Percentiles rank a stretch among this genome's conserved stretches.
Evolutionary conservation across 2,329 filamentous ascomycete genomes (phyloP).

Genomic region (Colletotrichum orbiculare): DNA sequence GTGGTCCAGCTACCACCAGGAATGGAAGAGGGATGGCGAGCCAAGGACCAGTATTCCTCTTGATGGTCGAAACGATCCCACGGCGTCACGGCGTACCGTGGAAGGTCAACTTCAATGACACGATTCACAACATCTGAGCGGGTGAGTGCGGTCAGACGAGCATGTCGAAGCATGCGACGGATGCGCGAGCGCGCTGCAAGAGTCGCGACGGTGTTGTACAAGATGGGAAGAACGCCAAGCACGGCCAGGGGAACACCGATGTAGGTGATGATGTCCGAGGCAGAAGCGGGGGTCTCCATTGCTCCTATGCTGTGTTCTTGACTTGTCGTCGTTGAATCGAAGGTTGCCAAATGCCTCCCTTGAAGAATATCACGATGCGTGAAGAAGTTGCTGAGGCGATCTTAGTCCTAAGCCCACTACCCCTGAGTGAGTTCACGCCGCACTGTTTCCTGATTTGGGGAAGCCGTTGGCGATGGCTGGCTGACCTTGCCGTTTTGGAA

Average conservation of each 20-base stretch:
- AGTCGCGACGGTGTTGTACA: constrained; percentile 73
- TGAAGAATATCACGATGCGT: not conserved
- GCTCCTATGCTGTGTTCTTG: not conserved
- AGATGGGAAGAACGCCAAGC: constrained; percentile 70
- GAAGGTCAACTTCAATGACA: constrained; percentile 74
- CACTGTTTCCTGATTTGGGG: constrained; percentile 23
- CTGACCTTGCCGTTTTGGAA: constrained; percentile 17
- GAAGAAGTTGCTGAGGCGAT: not conserved
- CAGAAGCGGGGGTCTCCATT: constrained; percentile 1
- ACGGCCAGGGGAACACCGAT: constrained; percentile 62
- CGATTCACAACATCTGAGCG: constrained; percentile 73
- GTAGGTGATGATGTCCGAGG: constrained; percentile 34
- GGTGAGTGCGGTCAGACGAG: constrained; percentile 68
- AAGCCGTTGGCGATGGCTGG: constrained; percentile 16
- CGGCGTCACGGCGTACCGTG: constrained; percentile 72
- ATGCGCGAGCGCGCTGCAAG: constrained; percentile 70
- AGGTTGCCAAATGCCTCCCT: not conserved
- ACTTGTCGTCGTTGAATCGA: constrained; percentile 17
- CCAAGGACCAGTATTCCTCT: constrained; percentile 68
- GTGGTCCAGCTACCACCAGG: constrained; percentile 73
- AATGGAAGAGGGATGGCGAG: constrained; percentile 61
- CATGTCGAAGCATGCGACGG: constrained; percentile 66
- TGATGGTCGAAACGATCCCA: constrained; percentile 65
- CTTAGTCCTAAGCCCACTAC: not conserved
- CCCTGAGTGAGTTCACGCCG: constrained; percentile 30